Base-by-base conservation (phyloP, 768 basidiomycete species). In the Collybia nuda region DNA sequence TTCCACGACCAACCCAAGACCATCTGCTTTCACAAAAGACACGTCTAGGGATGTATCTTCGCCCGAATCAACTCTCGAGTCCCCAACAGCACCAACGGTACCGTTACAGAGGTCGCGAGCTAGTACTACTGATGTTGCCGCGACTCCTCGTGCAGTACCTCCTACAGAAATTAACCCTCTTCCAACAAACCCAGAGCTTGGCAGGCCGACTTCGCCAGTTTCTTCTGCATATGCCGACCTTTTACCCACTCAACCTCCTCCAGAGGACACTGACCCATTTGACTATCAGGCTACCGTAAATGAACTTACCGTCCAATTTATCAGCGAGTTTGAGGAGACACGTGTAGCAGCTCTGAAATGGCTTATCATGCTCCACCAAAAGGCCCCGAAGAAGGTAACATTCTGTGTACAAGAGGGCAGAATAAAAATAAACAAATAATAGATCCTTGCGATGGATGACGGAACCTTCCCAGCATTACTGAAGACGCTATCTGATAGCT, bases 311-410 rank as follows among this genome's bases (percentile, higher is more conserved):
- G 75, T 97, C 44, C 94, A 97, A 58, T 95, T 99, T 65, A 63
- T 98, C 68, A 94, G 90, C 67, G 96, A 99, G 68, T 93, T 91
- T 58, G 96, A 97, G 64, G 94, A 98, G 62, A 98, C 97, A 0
- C 76, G 95, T 43, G 92, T 98, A 5, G 93, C 94, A 22, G 94
- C 96, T 2, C 67, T 99, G 59, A 95, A 96, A 69, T 99, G 97
- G 97, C 74, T 99, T 35, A 86, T 97, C 50, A 99, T 99, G 97
- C 72, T 99, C 45, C 97, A 99, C 69, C 90, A 95, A 65, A 98
- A 98, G 62, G 93, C 94, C 11, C 97, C 97, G 0, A 91, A 88
- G 70, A 96, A 96, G 83, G 94, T 89, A 53, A 40, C 62, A 47
- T 9, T 44, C 19, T 17, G 17, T 3, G 24, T 26, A 7, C 37